Conservation (phyloP, 345 rosid species). For the Litchi chinensis region DNA sequence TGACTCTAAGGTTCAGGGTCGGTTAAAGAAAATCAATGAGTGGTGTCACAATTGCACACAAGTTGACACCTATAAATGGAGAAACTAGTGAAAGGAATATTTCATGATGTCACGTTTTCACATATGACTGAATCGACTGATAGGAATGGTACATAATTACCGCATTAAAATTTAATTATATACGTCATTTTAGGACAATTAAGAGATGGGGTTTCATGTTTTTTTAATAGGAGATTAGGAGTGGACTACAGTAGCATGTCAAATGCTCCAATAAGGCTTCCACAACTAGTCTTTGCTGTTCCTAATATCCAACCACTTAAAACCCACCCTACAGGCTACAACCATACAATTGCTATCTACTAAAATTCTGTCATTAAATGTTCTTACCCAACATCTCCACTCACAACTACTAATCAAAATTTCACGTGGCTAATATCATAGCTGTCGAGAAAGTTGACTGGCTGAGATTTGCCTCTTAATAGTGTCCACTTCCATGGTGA, state of each 20-base stretch:
- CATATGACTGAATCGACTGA: background rate
- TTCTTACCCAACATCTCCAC: background rate
- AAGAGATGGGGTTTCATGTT: background rate
- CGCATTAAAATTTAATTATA: too few species aligned
- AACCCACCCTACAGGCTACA: background rate
- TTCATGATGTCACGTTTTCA: background rate
- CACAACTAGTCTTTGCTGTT: background rate
- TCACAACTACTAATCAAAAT: background rate
- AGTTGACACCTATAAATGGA: background rate
- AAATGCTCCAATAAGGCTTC: background rate
- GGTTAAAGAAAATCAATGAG: background rate
- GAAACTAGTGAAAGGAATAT: background rate
- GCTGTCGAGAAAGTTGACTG: background rate
- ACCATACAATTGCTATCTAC: background rate
- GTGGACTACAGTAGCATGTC: background rate
- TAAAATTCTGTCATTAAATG: background rate
- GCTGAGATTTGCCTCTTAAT: too few species aligned
- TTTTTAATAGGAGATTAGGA: too few species aligned
- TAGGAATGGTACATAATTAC: background rate
- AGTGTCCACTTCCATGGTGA: background rate
- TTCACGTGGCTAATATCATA: background rate
- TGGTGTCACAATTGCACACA: background rate
- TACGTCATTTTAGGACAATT: too few species aligned
- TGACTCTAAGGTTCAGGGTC: background rate
- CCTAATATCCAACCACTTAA: background rate